Evolutionary conservation across 163 green algal species (phyloP).

Genomic region (Trebouxiophyceae sp.): DNA sequence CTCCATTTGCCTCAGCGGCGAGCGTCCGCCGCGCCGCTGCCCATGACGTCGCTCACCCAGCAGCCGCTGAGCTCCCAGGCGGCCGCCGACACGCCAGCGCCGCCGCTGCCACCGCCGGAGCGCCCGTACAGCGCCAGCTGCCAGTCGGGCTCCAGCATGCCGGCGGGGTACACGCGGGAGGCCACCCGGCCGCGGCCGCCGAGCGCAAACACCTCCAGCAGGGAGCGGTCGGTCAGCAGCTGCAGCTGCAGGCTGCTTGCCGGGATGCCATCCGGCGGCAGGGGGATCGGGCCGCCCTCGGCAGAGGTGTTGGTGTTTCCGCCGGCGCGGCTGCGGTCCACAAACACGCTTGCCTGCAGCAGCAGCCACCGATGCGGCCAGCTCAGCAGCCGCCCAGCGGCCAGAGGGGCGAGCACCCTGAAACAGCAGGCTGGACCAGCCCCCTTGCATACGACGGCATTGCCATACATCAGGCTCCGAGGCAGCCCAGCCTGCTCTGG

Average conservation of each 20-base stretch:
- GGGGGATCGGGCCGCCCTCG: slow-evolving; percentile 13
- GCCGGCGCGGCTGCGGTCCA: slow-evolving; percentile 17
- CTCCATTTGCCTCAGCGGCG: no score
- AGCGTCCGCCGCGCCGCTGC: no score
- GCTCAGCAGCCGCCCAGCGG: no score
- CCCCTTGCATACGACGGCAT: no score
- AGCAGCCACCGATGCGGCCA: no score
- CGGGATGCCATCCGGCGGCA: slow-evolving; percentile 11
- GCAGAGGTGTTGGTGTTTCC: slow-evolving; percentile 6
- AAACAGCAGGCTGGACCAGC: no score
- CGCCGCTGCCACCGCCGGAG: not conserved
- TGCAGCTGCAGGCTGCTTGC: slow-evolving; percentile 1
- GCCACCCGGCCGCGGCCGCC: slow-evolving; percentile 14
- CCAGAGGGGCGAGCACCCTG: no score
- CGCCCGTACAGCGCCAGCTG: not conserved
- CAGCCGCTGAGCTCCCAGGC: slow-evolving; percentile 8
- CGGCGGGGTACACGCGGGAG: slow-evolving; percentile 13
- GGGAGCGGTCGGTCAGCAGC: slow-evolving; percentile 19
- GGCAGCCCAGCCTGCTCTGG: no score
- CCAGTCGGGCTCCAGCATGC: slow-evolving; percentile 2
- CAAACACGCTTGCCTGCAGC: slow-evolving; percentile 17
- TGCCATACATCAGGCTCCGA: no score
- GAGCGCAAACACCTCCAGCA: slow-evolving; percentile 28
- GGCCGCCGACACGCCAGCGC: not conserved
- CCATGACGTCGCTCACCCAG: slow-evolving; percentile 7